These are phyloP conservation scores for Tetrapisispora arboricola DNA, from an alignment of 805 yeast genomes.

Conservation along the genomic window DNA sequence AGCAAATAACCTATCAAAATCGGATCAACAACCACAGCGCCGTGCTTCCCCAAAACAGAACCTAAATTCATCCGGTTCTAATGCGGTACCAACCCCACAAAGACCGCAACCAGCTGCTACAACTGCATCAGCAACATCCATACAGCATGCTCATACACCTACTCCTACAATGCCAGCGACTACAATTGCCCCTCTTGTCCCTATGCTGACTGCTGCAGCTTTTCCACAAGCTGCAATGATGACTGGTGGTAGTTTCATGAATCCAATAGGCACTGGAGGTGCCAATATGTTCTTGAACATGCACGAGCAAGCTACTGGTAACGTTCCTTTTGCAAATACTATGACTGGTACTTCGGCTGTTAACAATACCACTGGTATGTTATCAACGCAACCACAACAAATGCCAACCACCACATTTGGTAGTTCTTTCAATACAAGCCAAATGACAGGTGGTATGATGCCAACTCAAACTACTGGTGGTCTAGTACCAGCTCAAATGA, in stretches of 20 bases:
- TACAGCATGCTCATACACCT: neutral
- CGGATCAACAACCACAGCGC: neutral
- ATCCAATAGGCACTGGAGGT: slow-evolving; percentile 2
- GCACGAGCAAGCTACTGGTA: slow-evolving; percentile 5
- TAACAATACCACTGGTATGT: neutral
- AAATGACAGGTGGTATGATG: neutral
- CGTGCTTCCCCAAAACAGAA: neutral
- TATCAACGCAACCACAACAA: slow-evolving; percentile 1
- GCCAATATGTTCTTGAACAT: slow-evolving; percentile 2
- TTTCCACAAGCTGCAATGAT: slow-evolving; percentile 21
- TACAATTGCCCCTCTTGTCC: slow-evolving; percentile 8
- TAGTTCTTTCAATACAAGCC: neutral
- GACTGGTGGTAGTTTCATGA: slow-evolving; percentile 3
- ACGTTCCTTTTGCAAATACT: neutral
- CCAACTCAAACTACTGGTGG: neutral
- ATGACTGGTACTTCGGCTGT: slow-evolving; percentile 1
- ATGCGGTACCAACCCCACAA: neutral
- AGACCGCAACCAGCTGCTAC: slow-evolving; percentile 1
- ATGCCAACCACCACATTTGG: slow-evolving; percentile 2
- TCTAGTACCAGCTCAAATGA: neutral
- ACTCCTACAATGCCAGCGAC: neutral
- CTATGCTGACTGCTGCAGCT: slow-evolving; percentile 13
- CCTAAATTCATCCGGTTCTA: no score
- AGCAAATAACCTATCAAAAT: neutral
- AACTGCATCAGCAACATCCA: neutral